Conservation (phyloP, 768 basidiomycete genomes). For the Mycena capillaripes region DNA sequence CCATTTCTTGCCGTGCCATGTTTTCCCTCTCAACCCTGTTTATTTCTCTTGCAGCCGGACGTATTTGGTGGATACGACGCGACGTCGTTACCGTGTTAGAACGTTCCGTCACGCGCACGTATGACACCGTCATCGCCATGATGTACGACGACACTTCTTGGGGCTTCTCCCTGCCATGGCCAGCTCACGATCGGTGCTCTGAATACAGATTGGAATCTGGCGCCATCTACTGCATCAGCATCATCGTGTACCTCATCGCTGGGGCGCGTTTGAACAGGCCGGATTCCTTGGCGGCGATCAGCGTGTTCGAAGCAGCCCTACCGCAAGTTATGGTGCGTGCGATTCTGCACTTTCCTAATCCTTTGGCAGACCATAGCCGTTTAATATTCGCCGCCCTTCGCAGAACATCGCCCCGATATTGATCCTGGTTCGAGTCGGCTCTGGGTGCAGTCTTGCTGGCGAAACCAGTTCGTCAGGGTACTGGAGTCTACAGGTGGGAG, state of each 20-base stretch:
- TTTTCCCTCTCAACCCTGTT: not conserved
- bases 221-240: too few species aligned
- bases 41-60: not conserved
- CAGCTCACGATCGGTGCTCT: not conserved
- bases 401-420: too few species aligned
- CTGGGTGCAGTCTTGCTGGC: not conserved
- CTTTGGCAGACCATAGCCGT: not conserved
- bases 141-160: not conserved
- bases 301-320: too few species aligned
- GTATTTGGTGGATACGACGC: too few species aligned
- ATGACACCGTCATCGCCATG: not conserved
- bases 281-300: too few species aligned
- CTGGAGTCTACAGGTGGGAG: too few species aligned
- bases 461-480: not conserved
- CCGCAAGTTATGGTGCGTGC: not conserved
- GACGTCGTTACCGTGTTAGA: not conserved
- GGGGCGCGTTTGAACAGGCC: too few species aligned
- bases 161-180: not conserved
- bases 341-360: not conserved
- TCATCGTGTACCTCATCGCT: too few species aligned
- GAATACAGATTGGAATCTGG: not conserved
- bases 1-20: not conserved
- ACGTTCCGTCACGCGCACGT: not conserved
- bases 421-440: not conserved
- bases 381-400: too few species aligned